Evolutionary conservation across 2,329 filamentous ascomycete genomes (phyloP).

Genomic region (Ophiostoma himal-ulmi): DNA sequence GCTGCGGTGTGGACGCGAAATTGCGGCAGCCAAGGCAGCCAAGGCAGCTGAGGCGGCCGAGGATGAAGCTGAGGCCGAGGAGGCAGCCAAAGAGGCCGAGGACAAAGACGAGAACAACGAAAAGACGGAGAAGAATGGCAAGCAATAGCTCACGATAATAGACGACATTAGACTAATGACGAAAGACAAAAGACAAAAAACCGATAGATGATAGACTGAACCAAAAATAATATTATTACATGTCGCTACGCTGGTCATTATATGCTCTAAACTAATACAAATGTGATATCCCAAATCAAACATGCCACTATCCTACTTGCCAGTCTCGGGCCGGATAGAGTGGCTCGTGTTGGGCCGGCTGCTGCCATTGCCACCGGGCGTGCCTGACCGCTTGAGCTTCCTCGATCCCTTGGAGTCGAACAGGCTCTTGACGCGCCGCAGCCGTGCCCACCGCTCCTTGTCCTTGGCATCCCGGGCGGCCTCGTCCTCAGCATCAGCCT

Average conservation of each 20-base stretch:
- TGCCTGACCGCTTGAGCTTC: conserved; percentile 38
- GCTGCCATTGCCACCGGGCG: conserved; percentile 13
- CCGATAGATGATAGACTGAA: neutral
- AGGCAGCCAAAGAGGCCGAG: too few relatives aligned
- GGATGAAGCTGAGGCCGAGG: neutral
- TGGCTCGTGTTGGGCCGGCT: conserved; percentile 24
- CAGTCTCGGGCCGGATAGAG: conserved; percentile 12
- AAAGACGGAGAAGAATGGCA: neutral
- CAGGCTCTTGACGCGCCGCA: conserved; percentile 65
- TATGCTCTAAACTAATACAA: neutral
- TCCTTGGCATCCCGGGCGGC: conserved; percentile 52
- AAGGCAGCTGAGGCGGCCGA: neutral
- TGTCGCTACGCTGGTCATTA: neutral
- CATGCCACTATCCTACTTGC: neutral
- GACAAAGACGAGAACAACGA: neutral
- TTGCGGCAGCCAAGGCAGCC: neutral
- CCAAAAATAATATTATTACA: neutral
- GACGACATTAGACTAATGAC: neutral
- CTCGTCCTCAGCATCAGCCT: conserved; percentile 35
- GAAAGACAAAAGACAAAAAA: too few relatives aligned
- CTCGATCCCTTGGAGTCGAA: conserved; percentile 59
- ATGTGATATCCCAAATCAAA: neutral
- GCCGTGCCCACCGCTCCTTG: conserved; percentile 65
- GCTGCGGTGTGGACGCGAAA: conserved; percentile 35
- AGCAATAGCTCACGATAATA: neutral